These are phyloP conservation scores for Aciculosporium take DNA, from an alignment of 2,329 filamentous ascomycete species.

Conservation along the genomic window DNA sequence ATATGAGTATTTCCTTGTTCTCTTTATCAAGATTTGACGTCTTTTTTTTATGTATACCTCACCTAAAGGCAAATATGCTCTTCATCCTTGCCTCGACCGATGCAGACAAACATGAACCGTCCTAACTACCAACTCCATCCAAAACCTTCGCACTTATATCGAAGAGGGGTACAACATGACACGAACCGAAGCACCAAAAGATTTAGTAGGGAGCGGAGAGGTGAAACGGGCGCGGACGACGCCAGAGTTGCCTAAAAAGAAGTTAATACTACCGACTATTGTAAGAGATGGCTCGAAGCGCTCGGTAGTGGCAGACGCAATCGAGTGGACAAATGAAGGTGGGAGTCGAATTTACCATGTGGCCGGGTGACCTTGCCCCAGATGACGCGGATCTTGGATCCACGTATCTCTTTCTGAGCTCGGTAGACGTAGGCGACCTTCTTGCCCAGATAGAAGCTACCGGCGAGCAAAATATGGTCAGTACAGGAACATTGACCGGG, in stretches of 20 bases:
- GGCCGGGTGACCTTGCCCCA: constrained; percentile 97
- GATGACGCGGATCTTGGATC: constrained; percentile 97
- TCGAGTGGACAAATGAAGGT: background rate
- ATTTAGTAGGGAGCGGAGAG: constrained; percentile 88
- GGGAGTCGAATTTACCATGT: constrained; percentile 53
- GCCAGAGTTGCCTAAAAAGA: constrained; percentile 73
- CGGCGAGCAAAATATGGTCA: constrained; percentile 3
- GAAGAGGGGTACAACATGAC: constrained; percentile 97
- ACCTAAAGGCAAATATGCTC: constrained; percentile 34
- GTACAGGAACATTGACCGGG: constrained; percentile 12
- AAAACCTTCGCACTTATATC: constrained; percentile 57
- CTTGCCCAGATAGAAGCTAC: constrained; percentile 93
- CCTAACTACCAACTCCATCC: constrained; percentile 48
- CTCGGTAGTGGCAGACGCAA: background rate
- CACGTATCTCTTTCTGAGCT: constrained; percentile 83
- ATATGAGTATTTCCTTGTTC: background rate
- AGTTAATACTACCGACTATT: background rate
- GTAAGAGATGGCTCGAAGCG: background rate
- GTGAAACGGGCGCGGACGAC: constrained; percentile 96
- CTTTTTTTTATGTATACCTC: constrained; percentile 39
- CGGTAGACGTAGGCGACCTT: constrained; percentile 98
- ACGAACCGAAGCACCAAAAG: constrained; percentile 90
- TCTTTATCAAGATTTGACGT: constrained; percentile 25
- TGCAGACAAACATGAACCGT: constrained; percentile 47
- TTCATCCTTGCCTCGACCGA: constrained; percentile 44